Conservation (phyloP, 306 rosid genomes). For the Astragalus glycyphyllos region DNA sequence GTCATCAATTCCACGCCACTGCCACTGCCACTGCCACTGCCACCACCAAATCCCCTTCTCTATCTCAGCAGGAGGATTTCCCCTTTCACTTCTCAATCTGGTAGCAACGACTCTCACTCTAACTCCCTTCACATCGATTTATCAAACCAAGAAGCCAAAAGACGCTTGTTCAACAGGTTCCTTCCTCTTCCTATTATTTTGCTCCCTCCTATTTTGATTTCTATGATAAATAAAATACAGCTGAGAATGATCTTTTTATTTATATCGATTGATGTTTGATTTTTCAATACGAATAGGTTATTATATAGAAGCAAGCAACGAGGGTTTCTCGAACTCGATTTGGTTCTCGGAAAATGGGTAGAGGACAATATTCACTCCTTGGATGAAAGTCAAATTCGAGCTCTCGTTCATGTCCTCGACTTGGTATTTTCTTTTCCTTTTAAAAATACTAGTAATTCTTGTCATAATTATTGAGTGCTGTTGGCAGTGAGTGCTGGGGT, state of each 20-base stretch:
- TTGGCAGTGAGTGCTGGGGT: background rate
- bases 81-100: conserved; percentile 46
- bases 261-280: background rate
- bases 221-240: background rate
- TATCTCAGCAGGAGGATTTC: conserved; percentile 7
- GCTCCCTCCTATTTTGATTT: background rate
- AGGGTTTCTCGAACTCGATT: conserved; percentile 86
- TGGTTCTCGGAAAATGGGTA: conserved; percentile 95
- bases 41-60: conserved; percentile 29
- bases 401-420: conserved; percentile 75
- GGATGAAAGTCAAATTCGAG: conserved; percentile 68
- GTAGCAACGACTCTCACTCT: conserved; percentile 32
- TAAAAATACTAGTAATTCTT: too few species aligned
- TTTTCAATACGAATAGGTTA: conserved; percentile 45
- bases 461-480: too few species aligned
- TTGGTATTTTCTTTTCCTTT: conserved; percentile 48
- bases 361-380: conserved; percentile 72
- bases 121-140: conserved; percentile 56
- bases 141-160: conserved; percentile 74
- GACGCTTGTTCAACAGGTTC: conserved; percentile 77
- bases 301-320: conserved; percentile 91
- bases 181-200: background rate
- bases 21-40: too few species aligned
- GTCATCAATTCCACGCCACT: conserved; percentile 45
- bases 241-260: background rate